Conservation (phyloP, 2,329 filamentous ascomycete species). For the Aspergillus hiratsukae region DNA sequence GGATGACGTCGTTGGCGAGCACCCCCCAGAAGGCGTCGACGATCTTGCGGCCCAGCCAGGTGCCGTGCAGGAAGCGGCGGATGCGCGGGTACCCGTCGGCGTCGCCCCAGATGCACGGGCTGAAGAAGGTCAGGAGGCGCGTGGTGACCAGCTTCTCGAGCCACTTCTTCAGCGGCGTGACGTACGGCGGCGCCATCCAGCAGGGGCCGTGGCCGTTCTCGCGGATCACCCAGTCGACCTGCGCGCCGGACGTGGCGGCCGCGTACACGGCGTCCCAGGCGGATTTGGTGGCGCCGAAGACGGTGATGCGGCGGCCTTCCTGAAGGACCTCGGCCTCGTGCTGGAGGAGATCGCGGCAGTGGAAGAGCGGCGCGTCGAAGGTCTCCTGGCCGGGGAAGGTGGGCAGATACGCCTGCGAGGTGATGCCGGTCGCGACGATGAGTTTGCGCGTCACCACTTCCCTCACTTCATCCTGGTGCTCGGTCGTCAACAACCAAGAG, state of each 20-base stretch:
- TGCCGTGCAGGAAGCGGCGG: conserved; percentile 48
- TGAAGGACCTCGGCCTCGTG: conserved; percentile 29
- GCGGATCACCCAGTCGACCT: conserved; percentile 43
- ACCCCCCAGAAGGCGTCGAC: conserved; percentile 53
- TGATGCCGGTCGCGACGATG: conserved; percentile 59
- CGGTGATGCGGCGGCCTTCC: conserved; percentile 33
- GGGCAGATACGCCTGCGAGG: conserved; percentile 55
- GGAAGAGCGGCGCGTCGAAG: conserved; percentile 55
- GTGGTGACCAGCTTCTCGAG: conserved; percentile 64
- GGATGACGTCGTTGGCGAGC: conserved; percentile 47
- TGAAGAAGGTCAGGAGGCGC: conserved; percentile 68
- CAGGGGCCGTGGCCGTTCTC: conserved; percentile 38
- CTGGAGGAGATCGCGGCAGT: conserved; percentile 50
- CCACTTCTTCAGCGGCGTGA: conserved; percentile 64
- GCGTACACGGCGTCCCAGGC: conserved; percentile 61
- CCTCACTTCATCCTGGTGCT: background rate
- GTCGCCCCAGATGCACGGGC: conserved; percentile 67
- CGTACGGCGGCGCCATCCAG: conserved; percentile 47
- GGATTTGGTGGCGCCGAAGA: conserved; percentile 60
- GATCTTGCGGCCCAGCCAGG: conserved; percentile 46
- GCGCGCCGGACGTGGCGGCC: conserved; percentile 50
- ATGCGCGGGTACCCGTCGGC: conserved; percentile 53
- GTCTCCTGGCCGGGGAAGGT: conserved; percentile 45
- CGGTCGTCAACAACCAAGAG: conserved; percentile 31
- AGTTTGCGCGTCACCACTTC: conserved; percentile 42